A percentile compares a stretch with the other conserved stretches of the same genome.
These are phyloP conservation scores for Vanrija humicola DNA, from an alignment of 1,284 basidiomycete species.

Conservation along the genomic window DNA sequence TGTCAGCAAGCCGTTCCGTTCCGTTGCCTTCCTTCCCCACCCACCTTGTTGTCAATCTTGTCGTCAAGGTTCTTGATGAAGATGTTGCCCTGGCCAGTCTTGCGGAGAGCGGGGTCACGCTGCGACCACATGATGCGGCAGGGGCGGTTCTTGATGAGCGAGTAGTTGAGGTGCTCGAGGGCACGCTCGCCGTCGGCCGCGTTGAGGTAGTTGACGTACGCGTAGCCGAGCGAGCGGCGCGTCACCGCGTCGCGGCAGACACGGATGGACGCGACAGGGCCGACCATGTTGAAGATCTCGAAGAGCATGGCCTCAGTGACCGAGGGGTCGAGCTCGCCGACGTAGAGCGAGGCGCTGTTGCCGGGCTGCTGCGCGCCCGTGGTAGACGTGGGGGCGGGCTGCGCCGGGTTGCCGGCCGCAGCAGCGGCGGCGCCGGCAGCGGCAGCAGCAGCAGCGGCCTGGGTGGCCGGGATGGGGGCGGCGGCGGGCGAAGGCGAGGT, in stretches of 20 bases:
- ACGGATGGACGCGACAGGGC: slow-evolving; percentile 98
- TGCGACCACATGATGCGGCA: slow-evolving; percentile 99
- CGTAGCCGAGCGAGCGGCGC: slow-evolving; percentile 98
- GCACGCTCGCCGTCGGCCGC: slow-evolving; percentile 96
- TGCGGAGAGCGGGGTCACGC: slow-evolving; percentile 97
- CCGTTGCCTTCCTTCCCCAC: slow-evolving; percentile 10
- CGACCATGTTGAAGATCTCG: slow-evolving; percentile 99
- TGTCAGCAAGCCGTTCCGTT: background rate
- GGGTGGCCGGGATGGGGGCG: slow-evolving; percentile 18
- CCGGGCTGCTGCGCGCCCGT: slow-evolving; percentile 60
- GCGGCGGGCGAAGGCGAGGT: slow-evolving; percentile 24
- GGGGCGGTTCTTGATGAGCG: slow-evolving; percentile 94
- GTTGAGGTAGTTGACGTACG: slow-evolving; percentile 99
- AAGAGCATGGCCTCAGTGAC: slow-evolving; percentile 99
- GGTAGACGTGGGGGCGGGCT: slow-evolving; percentile 55
- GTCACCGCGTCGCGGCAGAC: slow-evolving; percentile 99
- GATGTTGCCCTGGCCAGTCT: slow-evolving; percentile 99
- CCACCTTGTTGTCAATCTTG: slow-evolving; percentile 95
- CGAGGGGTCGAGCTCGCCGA: slow-evolving; percentile 95
- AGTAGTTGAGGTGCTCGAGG: slow-evolving; percentile 99
- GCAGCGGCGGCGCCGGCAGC: slow-evolving; percentile 25
- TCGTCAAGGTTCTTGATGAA: slow-evolving; percentile 99
- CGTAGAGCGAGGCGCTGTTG: slow-evolving; percentile 91
- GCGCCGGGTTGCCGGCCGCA: slow-evolving; percentile 30
- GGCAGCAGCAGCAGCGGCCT: slow-evolving; percentile 20